A percentile compares a stretch with the other conserved stretches of the same genome.
These are phyloP conservation scores for Diaporthe capsici DNA, from an alignment of 2,329 filamentous ascomycete species.

Conservation along the genomic window DNA sequence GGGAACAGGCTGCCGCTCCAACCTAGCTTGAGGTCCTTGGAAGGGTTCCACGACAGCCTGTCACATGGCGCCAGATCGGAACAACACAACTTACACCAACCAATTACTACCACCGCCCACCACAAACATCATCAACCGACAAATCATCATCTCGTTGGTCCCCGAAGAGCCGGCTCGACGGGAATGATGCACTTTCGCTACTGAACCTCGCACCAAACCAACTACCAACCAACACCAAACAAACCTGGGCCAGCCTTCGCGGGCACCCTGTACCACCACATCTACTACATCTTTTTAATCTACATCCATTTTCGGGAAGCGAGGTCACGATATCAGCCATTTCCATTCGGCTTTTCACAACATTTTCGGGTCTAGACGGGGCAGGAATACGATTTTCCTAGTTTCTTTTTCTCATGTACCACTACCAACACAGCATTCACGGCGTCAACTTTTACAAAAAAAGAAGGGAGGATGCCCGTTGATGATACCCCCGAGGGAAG, in stretches of 20 bases:
- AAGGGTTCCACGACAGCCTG: slow-evolving; percentile 32
- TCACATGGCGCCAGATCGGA: slow-evolving; percentile 20
- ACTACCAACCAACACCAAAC: slow-evolving; percentile 30
- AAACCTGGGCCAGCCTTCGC: slow-evolving; percentile 40
- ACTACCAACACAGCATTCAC: slow-evolving; percentile 41
- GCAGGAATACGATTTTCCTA: slow-evolving; percentile 27
- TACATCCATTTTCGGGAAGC: slow-evolving; percentile 25
- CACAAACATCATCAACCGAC: slow-evolving; percentile 7
- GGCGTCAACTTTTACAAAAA: slow-evolving; percentile 36
- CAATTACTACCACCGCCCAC: slow-evolving; percentile 24
- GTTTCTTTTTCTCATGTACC: slow-evolving; percentile 39
- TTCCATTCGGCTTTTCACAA: slow-evolving; percentile 39
- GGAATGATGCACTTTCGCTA: slow-evolving; percentile 42
- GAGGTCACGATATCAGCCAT: slow-evolving; percentile 39
- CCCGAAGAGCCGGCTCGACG: slow-evolving; percentile 40
- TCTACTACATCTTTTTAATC: slow-evolving; percentile 42
- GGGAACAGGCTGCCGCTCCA: slow-evolving; percentile 5
- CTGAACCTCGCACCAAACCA: slow-evolving; percentile 33
- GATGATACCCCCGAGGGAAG: slow-evolving; percentile 42
- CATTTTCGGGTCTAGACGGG: slow-evolving; percentile 11
- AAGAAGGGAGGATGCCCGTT: slow-evolving; percentile 41
- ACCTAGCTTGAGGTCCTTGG: slow-evolving; percentile 2
- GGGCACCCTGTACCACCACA: slow-evolving; percentile 38
- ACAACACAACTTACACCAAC: background rate
- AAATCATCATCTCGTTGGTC: slow-evolving; percentile 22